Base-by-base conservation (phyloP, 2,329 filamentous ascomycete species). In the Stenocarpella maydis region DNA sequence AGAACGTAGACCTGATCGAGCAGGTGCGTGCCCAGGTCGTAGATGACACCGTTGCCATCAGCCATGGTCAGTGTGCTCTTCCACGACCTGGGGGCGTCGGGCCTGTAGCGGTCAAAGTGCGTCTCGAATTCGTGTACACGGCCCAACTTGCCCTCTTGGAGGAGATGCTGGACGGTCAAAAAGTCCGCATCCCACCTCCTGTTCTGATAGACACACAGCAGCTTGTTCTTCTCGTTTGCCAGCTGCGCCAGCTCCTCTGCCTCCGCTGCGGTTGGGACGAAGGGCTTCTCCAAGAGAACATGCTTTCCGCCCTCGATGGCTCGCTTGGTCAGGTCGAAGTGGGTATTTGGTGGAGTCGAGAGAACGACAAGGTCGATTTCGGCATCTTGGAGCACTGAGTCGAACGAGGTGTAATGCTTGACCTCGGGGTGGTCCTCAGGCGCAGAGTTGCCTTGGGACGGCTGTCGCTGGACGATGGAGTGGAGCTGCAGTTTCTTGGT, bases 251-350 rank as follows among this genome's bases (percentile, higher is more conserved):
- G 86, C 73, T 87, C 80, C 41, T 88, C 84, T 14, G 92, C 92
- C 80, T 95, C 90, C 69, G 87, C 83, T 1, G 87, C 83, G 1
- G 90, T 92, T 24, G 92, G 90, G 15, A 93, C 91, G 77, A 95
- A 95, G 2, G 93, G 93, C 83, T 95, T 95, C 82, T 95, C 93
- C 60, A 92, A 91, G 65, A 95, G 83, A 31, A 95, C 91, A 78
- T 95, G 90, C 82, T 95, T 95, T 74, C 90, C 90, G 12, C 86
- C 83, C 76, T 91, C 84, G 58, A 95, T 83, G 0, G 91, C 90
- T 64, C 86, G 79, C 78, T 89, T 89, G 43, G 88, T 83, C 74
- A 94, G 83, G 19, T 83, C 78, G 76, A 89, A 92, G 82, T 95
- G 93, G 14, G 88, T 90, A 71, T 90, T 85, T 0, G 92, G 92